phyloP scores from a whole-genome alignment of 345 rosid genomes.

The Brassica cretica region DNA sequence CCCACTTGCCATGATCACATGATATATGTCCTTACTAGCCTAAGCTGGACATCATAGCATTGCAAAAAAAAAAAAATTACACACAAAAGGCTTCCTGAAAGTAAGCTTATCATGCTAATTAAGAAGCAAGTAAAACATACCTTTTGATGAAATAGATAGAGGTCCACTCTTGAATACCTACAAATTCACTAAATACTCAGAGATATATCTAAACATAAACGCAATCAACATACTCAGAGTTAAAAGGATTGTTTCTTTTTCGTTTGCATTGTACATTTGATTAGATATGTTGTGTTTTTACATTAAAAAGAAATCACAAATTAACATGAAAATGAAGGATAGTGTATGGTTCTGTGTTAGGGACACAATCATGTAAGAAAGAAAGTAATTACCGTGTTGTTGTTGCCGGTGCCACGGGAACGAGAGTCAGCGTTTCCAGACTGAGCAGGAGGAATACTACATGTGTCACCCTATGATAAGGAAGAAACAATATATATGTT shows the following conservation, averaged over 20 bases:
- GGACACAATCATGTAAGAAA: not conserved
- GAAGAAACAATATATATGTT: not conserved
- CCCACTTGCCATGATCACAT: not conserved
- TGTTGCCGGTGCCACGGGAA: constrained; percentile 44
- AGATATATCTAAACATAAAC: not conserved
- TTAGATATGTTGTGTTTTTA: not conserved
- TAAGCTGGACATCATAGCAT: not conserved
- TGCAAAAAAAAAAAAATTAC: not conserved
- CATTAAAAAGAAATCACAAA: not conserved
- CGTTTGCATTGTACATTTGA: too few relatives aligned
- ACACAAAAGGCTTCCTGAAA: not conserved
- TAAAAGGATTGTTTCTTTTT: not conserved
- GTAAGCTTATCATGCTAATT: not conserved
- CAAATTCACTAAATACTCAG: constrained; percentile 21
- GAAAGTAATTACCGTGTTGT: constrained; percentile 45
- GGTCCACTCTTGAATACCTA: constrained; percentile 91
- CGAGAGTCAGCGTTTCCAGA: constrained; percentile 38
- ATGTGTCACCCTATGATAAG: constrained; percentile 47
- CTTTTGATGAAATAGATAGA: constrained; percentile 79
- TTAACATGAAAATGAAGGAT: not conserved
- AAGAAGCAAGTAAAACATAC: constrained; percentile 30
- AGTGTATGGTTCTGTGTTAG: not conserved
- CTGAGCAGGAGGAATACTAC: constrained; percentile 32
- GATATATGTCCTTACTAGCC: not conserved
- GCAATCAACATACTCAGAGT: not conserved